Evolutionary conservation across 768 basidiomycete species (phyloP), one percentile per base, ranked within the genome.

Genomic region (Porphyrellus cyaneotinctus): DNA sequence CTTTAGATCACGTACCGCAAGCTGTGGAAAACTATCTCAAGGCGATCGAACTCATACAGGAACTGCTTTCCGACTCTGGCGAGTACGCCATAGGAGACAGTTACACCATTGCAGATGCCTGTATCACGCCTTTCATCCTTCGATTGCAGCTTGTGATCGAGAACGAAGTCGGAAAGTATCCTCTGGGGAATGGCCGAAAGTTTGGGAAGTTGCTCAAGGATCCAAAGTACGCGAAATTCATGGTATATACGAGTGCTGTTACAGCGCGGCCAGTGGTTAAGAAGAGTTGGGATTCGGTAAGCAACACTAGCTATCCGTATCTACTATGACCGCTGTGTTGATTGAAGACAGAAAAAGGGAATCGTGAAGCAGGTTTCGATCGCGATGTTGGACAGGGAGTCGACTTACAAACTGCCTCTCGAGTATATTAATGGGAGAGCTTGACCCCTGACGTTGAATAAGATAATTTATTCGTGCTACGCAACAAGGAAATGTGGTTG

Each of bases 71-170:
- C 1, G 77, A 78, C 32, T 56, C 39, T 0, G 80, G 68, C 42
- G 77, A 52, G 59, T 59, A 59, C 33, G 59, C 61, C 4, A 53
- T 73, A 17, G 73, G 72, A 12, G 59, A 70, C 26, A 71, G 77
- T 47, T 87, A 75, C 63, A 81, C 77, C 37, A 78, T 79, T 49
- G 84, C 84, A 10, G 85, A 86, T 56, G 78, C 78, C 14, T 78
- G 79, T 1, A 64, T 85, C 26, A 72, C 75, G 9, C 84, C 85
- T 4, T 81, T 82, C 73, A 62, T 85, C 23, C 79, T 74, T 6
- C 72, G 83, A 12, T 56, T 76, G 28, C 72, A 77, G 31, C 53
- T 79, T 1, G 23, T 4, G 28, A 59, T 80, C 28, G 68, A 71
- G 61, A 73, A 79, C 54, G 81, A 84, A 43, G 45, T 81, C 24